Evolutionary conservation across 345 rosid species (phyloP).

Genomic region (Ailanthus altissimus): DNA sequence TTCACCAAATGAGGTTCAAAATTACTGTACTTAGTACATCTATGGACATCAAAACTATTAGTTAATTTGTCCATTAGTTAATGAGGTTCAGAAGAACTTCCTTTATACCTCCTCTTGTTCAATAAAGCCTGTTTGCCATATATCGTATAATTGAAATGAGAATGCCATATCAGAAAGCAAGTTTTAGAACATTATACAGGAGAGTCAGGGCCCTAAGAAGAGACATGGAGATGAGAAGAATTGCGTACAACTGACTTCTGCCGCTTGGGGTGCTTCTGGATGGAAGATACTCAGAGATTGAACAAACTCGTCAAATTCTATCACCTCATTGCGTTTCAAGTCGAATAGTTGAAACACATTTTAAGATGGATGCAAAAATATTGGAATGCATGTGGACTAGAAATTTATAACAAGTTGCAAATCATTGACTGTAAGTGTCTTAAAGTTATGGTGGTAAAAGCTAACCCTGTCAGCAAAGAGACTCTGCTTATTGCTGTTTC

Average conservation of each 20-base stretch:
- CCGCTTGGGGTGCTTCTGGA: conserved; percentile 55
- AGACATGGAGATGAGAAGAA: neutral
- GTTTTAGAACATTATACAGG: neutral
- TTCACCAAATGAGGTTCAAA: neutral
- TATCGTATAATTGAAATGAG: conserved; percentile 54
- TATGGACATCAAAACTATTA: neutral
- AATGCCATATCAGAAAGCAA: conserved; percentile 34
- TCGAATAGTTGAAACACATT: conserved; percentile 71
- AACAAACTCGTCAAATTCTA: conserved; percentile 73
- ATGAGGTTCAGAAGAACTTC: neutral
- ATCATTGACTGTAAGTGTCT: neutral
- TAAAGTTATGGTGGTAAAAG: neutral
- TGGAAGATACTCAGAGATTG: conserved; percentile 68
- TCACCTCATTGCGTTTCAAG: conserved; percentile 54
- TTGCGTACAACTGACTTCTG: conserved; percentile 58
- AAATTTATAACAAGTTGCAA: neutral
- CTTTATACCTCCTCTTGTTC: conserved; percentile 49
- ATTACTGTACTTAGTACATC: neutral
- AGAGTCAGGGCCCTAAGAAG: neutral
- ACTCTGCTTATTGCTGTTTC: conserved; percentile 50
- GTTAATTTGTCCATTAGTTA: neutral
- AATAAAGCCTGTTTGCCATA: conserved; percentile 65
- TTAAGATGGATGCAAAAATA: neutral
- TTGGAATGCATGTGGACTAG: neutral
- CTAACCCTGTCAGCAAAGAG: conserved; percentile 51